A percentile compares a stretch with the other conserved stretches of the same genome.
These are phyloP conservation scores for Ogataea degrootiae DNA, from an alignment of 805 yeast species.

Conservation along the genomic window DNA sequence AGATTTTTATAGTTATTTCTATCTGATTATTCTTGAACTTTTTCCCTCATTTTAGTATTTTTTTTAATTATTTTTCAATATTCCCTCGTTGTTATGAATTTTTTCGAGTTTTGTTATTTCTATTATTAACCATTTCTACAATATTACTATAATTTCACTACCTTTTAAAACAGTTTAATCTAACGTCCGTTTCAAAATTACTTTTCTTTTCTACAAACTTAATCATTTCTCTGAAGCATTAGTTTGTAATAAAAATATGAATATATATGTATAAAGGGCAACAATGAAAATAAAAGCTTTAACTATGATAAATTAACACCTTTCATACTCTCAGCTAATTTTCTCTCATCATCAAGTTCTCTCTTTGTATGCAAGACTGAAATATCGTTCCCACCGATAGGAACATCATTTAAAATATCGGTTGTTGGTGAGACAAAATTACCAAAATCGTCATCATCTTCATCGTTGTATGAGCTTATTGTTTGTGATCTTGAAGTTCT, in stretches of 20 bases:
- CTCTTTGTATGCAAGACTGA: slow-evolving; percentile 17
- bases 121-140: too few species aligned
- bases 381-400: slow-evolving; percentile 18
- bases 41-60: too few species aligned
- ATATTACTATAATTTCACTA: too few species aligned
- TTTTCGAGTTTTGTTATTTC: too few species aligned
- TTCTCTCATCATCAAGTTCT: slow-evolving; percentile 12
- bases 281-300: background rate
- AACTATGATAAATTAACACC: background rate
- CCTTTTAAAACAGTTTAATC: too few species aligned
- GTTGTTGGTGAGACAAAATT: slow-evolving; percentile 25
- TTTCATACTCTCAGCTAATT: slow-evolving; percentile 9
- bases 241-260: too few species aligned
- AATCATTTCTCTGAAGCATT: too few species aligned
- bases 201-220: too few species aligned
- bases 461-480: slow-evolving; percentile 16
- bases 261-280: background rate
- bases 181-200: too few species aligned
- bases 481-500: slow-evolving; percentile 19
- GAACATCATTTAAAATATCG: slow-evolving; percentile 20
- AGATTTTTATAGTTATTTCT: background rate
- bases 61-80: too few species aligned
- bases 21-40: too few species aligned
- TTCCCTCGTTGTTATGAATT: too few species aligned
- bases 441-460: slow-evolving; percentile 34